These are phyloP conservation scores for Pterula multifida DNA, from an alignment of 1,284 basidiomycete genomes.

Conservation along the genomic window DNA sequence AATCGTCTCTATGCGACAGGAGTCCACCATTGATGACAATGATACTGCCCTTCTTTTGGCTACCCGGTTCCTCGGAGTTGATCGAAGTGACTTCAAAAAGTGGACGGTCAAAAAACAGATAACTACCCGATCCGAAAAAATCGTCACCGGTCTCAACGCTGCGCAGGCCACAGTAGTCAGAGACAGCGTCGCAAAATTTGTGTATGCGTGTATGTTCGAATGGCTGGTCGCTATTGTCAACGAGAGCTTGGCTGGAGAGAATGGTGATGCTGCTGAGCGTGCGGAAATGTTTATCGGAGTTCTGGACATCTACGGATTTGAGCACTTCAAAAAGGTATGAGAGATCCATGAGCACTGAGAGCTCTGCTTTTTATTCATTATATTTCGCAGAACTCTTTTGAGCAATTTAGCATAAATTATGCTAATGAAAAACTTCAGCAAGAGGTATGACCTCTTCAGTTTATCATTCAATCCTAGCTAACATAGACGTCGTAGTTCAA, in stretches of 20 bases:
- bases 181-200: slow-evolving; percentile 96
- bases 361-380: slow-evolving; percentile 8
- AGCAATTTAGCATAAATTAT: slow-evolving; percentile 99
- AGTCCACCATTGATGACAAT: slow-evolving; percentile 77
- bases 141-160: slow-evolving; percentile 77
- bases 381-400: slow-evolving; percentile 78
- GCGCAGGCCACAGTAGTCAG: slow-evolving; percentile 91
- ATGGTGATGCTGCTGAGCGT: slow-evolving; percentile 71
- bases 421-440: slow-evolving; percentile 98
- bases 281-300: slow-evolving; percentile 99
- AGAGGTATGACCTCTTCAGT: slow-evolving; percentile 41
- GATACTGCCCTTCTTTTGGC: slow-evolving; percentile 77
- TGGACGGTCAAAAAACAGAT: slow-evolving; percentile 99
- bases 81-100: slow-evolving; percentile 91
- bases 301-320: slow-evolving; percentile 93
- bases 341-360: slow-evolving; percentile 1
- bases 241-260: slow-evolving; percentile 87
- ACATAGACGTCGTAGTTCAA: slow-evolving; percentile 57
- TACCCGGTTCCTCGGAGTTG: slow-evolving; percentile 84
- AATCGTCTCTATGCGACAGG: slow-evolving; percentile 72
- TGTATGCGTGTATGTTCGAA: slow-evolving; percentile 97
- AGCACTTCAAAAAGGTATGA: slow-evolving; percentile 88
- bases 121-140: slow-evolving; percentile 90
- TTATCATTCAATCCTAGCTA: slow-evolving; percentile 8
- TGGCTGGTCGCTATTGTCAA: slow-evolving; percentile 98